Evolutionary conservation across 2,329 filamentous ascomycete genomes (phyloP).

Genomic region (Cladophialophora immunda): DNA sequence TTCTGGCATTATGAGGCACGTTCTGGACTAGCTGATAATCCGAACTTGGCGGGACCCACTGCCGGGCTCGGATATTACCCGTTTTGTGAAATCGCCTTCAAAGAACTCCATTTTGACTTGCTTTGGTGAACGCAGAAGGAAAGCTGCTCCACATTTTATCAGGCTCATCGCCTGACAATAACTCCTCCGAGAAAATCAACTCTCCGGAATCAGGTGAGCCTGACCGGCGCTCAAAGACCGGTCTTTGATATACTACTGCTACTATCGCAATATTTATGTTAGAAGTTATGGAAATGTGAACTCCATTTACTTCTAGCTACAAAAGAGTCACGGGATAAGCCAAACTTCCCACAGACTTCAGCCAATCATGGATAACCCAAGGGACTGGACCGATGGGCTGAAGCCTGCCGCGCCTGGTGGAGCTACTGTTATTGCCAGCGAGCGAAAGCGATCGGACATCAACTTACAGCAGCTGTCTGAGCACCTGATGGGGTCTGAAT

Average conservation of each 20-base stretch:
- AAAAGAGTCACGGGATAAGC: not conserved
- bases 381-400: conserved; percentile 60
- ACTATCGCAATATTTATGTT: not conserved
- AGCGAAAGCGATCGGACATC: conserved; percentile 55
- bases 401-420: conserved; percentile 54
- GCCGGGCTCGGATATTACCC: not conserved
- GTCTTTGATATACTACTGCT: not conserved
- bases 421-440: conserved; percentile 53
- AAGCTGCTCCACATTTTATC: not conserved
- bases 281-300: not conserved
- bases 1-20: not conserved
- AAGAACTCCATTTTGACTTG: not conserved
- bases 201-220: not conserved
- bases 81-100: not conserved
- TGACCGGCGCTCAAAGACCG: not conserved
- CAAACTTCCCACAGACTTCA: not conserved
- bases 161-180: not conserved
- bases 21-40: not conserved
- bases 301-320: not conserved
- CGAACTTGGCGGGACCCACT: not conserved
- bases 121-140: not conserved
- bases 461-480: conserved; percentile 53
- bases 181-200: not conserved
- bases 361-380: not conserved
- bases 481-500: conserved; percentile 55